These are phyloP conservation scores for Talaromyces sp. DNA, from an alignment of 2,329 filamentous ascomycete genomes.

Conservation along the genomic window DNA sequence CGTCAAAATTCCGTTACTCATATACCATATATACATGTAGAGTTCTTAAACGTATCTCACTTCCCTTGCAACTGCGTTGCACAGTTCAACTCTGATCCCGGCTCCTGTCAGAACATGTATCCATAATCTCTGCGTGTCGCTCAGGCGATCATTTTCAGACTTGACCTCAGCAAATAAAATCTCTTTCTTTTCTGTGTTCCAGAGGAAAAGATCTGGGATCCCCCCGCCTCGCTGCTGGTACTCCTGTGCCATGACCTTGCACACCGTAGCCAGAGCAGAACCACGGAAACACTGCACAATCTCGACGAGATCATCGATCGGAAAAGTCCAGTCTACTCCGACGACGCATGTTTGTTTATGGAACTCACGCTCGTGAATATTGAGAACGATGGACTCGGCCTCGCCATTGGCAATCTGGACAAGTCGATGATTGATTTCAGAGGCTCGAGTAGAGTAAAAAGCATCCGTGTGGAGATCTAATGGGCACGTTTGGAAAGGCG, in stretches of 20 bases:
- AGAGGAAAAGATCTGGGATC: slow-evolving; percentile 87
- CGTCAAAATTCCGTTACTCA: not conserved
- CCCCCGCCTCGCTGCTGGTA: slow-evolving; percentile 83
- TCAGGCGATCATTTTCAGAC: slow-evolving; percentile 84
- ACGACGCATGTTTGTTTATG: slow-evolving; percentile 77
- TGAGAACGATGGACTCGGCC: slow-evolving; percentile 59
- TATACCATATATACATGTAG: not conserved
- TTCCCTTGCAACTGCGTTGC: slow-evolving; percentile 56
- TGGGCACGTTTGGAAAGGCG: slow-evolving; percentile 87
- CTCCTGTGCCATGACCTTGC: slow-evolving; percentile 93
- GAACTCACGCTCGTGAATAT: slow-evolving; percentile 63
- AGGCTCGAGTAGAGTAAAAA: slow-evolving; percentile 79
- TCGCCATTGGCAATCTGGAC: slow-evolving; percentile 82
- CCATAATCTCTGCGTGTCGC: slow-evolving; percentile 94
- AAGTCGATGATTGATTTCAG: slow-evolving; percentile 81
- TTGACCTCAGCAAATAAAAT: slow-evolving; percentile 77
- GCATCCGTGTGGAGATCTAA: slow-evolving; percentile 88
- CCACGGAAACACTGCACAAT: slow-evolving; percentile 72
- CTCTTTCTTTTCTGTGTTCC: slow-evolving; percentile 57
- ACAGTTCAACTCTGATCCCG: slow-evolving; percentile 80
- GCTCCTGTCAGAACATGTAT: slow-evolving; percentile 86
- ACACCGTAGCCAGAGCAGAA: slow-evolving; percentile 74
- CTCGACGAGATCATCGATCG: slow-evolving; percentile 69
- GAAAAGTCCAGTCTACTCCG: slow-evolving; percentile 86
- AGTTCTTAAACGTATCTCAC: slow-evolving; percentile 27